Evolutionary conservation across 106 monocot species (phyloP).

Genomic region (Apostasia ramifera): DNA sequence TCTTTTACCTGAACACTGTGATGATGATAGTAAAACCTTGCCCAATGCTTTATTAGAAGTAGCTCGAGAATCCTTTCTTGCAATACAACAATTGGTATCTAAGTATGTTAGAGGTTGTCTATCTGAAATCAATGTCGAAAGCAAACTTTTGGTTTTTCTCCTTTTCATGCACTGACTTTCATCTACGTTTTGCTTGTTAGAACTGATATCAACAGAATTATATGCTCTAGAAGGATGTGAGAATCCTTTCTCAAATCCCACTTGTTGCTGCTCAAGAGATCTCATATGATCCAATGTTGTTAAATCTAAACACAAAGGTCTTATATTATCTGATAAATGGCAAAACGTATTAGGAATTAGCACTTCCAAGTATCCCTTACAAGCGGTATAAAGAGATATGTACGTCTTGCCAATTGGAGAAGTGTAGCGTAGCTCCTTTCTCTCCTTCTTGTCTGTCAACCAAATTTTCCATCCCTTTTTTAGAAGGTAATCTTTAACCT

Average conservation of each 20-base stretch:
- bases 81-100: neutral
- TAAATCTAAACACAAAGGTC: neutral
- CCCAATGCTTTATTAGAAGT: neutral
- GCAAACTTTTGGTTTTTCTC: neutral
- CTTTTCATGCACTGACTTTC: neutral
- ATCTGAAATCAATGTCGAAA: neutral
- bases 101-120: neutral
- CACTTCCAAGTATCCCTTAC: slow-evolving; percentile 18
- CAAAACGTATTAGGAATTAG: too few relatives aligned
- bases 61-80: neutral
- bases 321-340: neutral
- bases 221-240: neutral
- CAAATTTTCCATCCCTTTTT: slow-evolving; percentile 34
- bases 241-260: too few relatives aligned
- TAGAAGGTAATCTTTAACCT: slow-evolving; percentile 26
- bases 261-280: too few relatives aligned
- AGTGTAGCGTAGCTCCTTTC: slow-evolving; percentile 21
- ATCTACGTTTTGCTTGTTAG: neutral
- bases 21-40: neutral
- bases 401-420: slow-evolving; percentile 29
- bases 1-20: slow-evolving; percentile 15
- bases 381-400: slow-evolving; percentile 35
- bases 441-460: slow-evolving; percentile 13
- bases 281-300: neutral
- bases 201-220: neutral